Conservation (phyloP, 208 protist species). For the Leishmania arabica region DNA sequence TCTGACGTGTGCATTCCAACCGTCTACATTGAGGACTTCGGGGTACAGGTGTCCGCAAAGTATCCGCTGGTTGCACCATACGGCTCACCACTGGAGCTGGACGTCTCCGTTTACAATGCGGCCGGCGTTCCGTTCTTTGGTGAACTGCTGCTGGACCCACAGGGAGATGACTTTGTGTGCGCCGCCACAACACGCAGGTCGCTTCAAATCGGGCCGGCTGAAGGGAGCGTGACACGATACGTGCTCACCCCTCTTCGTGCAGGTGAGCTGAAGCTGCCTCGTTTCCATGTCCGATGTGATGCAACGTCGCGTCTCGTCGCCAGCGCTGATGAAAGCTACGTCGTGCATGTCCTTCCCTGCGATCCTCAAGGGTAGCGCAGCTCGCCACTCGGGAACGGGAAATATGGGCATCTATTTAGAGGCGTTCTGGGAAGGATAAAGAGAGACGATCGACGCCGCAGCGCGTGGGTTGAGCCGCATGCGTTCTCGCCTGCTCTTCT, state of each 20-base stretch:
- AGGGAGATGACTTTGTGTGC: conserved; percentile 34
- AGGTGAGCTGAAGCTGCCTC: conserved; percentile 24
- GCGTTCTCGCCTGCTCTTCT: background rate
- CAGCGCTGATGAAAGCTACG: conserved; percentile 30
- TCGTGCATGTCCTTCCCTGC: conserved; percentile 26
- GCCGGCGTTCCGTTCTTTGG: conserved; percentile 34
- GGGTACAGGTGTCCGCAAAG: conserved; percentile 32
- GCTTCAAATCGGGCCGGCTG: conserved; percentile 33
- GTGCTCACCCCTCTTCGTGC: conserved; percentile 26
- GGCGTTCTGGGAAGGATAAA: background rate
- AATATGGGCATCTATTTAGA: background rate
- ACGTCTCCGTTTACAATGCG: conserved; percentile 42
- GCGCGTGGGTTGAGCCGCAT: background rate
- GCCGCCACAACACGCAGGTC: conserved; percentile 39
- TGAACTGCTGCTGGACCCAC: conserved; percentile 40
- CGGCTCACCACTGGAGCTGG: conserved; percentile 38
- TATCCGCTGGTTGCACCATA: conserved; percentile 41
- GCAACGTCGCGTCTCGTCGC: conserved; percentile 17
- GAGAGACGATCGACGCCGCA: background rate
- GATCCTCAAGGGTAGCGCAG: background rate
- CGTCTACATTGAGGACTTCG: conserved; percentile 39
- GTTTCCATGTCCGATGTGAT: conserved; percentile 18
- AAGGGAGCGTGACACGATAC: conserved; percentile 14
- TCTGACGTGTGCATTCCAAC: conserved; percentile 59
- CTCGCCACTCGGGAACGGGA: background rate